phyloP scores from a whole-genome alignment of 2,329 filamentous ascomycete genomes.

The Helminthosporium solani region DNA sequence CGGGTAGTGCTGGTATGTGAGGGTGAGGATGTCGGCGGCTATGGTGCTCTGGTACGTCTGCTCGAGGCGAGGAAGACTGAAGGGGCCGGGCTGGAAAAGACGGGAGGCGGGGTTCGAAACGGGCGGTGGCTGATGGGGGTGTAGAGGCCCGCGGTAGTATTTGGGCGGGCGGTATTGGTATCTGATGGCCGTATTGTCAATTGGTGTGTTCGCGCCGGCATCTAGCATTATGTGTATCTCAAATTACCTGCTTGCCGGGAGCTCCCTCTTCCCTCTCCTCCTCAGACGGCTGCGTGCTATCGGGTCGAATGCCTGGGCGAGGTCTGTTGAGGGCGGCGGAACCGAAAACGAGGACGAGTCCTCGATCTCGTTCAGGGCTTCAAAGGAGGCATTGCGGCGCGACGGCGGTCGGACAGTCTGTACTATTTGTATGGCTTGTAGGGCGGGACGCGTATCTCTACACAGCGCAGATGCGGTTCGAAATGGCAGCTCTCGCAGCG shows the following conservation, averaged over 20 bases:
- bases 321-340: constrained; percentile 42
- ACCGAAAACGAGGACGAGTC: constrained; percentile 48
- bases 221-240: no score
- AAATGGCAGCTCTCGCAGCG: constrained; percentile 39
- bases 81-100: constrained; percentile 86
- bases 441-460: constrained; percentile 24
- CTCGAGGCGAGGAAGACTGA: constrained; percentile 80
- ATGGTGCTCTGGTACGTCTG: constrained; percentile 89
- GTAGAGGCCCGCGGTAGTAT: constrained; percentile 89
- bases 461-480: constrained; percentile 28
- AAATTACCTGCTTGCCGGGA: constrained; percentile 56
- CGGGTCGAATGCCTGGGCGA: constrained; percentile 52
- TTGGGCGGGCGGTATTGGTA: constrained; percentile 95
- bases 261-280: constrained; percentile 42
- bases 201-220: no score
- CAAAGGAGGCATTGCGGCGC: constrained; percentile 51
- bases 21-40: constrained; percentile 81
- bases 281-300: constrained; percentile 48
- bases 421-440: no score
- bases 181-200: constrained; percentile 50
- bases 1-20: constrained; percentile 82
- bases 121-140: constrained; percentile 87
- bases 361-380: constrained; percentile 50
- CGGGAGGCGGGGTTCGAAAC: constrained; percentile 84
- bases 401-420: constrained; percentile 25